Evolutionary conservation across 495 filamentous ascomycete species (phyloP).

Genomic region (Neurospora sp.): DNA sequence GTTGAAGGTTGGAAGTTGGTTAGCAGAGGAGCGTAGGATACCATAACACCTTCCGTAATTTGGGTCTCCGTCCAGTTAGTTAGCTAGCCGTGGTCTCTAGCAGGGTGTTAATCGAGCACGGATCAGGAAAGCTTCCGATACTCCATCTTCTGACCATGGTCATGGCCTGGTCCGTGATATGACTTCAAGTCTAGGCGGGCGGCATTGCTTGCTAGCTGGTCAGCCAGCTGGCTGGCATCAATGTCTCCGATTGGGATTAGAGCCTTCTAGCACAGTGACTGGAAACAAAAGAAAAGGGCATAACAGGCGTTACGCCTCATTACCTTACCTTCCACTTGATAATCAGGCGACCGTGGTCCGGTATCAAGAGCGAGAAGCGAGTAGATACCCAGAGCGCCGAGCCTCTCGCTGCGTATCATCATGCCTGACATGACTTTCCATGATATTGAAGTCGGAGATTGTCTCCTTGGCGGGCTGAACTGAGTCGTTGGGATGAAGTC

Average conservation of each 20-base stretch:
- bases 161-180: not conserved
- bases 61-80: not conserved
- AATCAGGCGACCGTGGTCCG: not conserved
- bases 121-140: not conserved
- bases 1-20: not conserved
- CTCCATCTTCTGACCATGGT: not conserved
- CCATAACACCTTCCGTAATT: not conserved
- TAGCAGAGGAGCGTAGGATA: not conserved
- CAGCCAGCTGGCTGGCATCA: not conserved
- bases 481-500: not conserved
- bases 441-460: not conserved
- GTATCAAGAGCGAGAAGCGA: not conserved
- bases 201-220: not conserved
- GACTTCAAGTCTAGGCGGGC: not conserved
- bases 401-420: not conserved
- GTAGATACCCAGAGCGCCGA: not conserved
- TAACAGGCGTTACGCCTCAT: not conserved
- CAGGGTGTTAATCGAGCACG: not conserved
- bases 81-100: not conserved
- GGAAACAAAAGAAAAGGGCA: not conserved
- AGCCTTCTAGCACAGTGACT: not conserved
- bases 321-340: not conserved
- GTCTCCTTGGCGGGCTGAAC: not conserved
- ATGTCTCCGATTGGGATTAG: not conserved
- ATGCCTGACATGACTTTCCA: not conserved